Percentiles rank a stretch among this genome's conserved stretches.
Conservation (phyloP, 106 monocot genomes). For the Dendrobium huoshanense region DNA sequence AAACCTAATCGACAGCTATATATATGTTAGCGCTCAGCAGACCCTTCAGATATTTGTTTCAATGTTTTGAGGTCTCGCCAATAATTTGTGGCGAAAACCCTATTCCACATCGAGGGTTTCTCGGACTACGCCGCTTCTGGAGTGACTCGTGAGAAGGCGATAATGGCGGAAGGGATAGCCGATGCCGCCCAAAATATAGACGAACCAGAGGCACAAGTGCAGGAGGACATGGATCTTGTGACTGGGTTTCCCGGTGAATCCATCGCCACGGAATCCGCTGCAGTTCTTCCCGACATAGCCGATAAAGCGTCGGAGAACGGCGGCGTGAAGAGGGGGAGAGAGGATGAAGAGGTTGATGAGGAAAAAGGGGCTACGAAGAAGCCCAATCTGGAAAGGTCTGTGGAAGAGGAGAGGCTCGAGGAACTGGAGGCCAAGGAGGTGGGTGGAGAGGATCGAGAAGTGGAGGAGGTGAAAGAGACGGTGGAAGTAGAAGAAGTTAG, state of each 20-base stretch:
- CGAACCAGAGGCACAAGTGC: background rate
- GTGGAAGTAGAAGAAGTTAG: conserved; percentile 15
- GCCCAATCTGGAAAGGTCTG: conserved; percentile 6
- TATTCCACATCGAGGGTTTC: too few relatives aligned
- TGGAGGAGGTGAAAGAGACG: conserved; percentile 19
- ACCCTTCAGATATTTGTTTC: too few relatives aligned
- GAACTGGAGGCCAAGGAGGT: background rate
- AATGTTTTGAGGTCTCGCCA: too few relatives aligned
- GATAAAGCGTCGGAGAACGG: conserved; percentile 8
- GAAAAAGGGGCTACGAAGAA: conserved; percentile 11
- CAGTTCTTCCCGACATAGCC: background rate
- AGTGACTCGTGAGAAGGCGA: background rate
- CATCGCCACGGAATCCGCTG: background rate
- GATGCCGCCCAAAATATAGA: background rate
- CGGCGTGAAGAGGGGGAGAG: conserved; percentile 33
- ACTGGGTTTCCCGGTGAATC: background rate
- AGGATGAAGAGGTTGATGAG: conserved; percentile 13
- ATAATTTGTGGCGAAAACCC: too few relatives aligned
- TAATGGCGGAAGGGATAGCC: background rate
- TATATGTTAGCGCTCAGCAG: too few relatives aligned
- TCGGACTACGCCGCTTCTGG: background rate
- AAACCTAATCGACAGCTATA: too few relatives aligned
- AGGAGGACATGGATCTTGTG: conserved; percentile 4
- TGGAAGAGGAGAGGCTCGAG: conserved; percentile 1
- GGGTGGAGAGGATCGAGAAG: conserved; percentile 9